These are phyloP conservation scores for Schizopora paradoxa DNA, from an alignment of 1,284 basidiomycete genomes.

Conservation along the genomic window DNA sequence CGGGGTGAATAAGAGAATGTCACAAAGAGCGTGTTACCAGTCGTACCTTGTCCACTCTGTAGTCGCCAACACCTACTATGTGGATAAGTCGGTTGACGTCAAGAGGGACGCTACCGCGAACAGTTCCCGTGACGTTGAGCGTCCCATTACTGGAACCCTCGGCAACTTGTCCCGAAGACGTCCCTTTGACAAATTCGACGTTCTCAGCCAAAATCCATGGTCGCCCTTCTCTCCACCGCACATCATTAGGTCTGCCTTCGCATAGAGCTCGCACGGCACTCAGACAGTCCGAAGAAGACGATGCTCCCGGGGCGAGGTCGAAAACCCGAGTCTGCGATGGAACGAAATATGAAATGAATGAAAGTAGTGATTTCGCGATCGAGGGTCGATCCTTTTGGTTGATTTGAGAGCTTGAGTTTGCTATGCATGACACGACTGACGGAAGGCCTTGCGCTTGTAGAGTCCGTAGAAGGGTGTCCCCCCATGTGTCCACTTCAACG, in stretches of 20 bases:
- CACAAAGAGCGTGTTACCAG: conserved; percentile 15
- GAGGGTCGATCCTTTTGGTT: conserved; percentile 60
- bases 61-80: conserved; percentile 87
- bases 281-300: conserved; percentile 63
- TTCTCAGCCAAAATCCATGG: conserved; percentile 77
- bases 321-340: conserved; percentile 71
- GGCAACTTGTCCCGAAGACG: conserved; percentile 19
- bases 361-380: conserved; percentile 81
- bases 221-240: conserved; percentile 80
- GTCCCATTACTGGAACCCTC: conserved; percentile 32
- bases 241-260: conserved; percentile 72
- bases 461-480: conserved; percentile 86
- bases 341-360: conserved; percentile 93
- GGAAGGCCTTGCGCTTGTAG: conserved; percentile 80
- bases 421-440: conserved; percentile 61
- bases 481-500: conserved; percentile 81
- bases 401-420: conserved; percentile 33
- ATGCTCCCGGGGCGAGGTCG: conserved; percentile 45
- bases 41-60: conserved; percentile 72
- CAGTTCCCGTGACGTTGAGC: conserved; percentile 71
- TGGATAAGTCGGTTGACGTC: conserved; percentile 88
- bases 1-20: conserved; percentile 1
- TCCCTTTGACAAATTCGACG: conserved; percentile 53
- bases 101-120: conserved; percentile 75
- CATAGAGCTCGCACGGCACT: conserved; percentile 71